Base-by-base conservation (phyloP, 2,329 filamentous ascomycete species). In the Shiraia sp. region DNA sequence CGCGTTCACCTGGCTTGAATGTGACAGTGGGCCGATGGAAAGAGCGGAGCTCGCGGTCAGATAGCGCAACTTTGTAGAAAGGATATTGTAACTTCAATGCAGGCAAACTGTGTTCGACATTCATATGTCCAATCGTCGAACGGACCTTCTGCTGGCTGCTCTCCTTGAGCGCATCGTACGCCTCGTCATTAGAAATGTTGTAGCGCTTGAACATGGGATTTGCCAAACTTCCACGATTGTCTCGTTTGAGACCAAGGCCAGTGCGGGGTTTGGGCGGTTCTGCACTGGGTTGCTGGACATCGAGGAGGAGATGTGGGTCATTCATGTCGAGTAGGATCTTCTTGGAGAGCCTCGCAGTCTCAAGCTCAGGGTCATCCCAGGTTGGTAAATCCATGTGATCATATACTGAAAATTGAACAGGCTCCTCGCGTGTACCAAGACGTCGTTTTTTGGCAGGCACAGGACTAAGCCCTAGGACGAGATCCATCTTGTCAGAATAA, bases 101-200 rank as follows among this genome's bases (percentile, higher is more conserved):
- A 12, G 93, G 92, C 76, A 96, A 78, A 68, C 88, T 91, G 72
- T 99, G 93, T 67, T 99, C 93, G 29, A 99, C 85, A n/a, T 87
- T 85, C 49, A 96, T 83, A 62, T 91, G 92, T 32, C 90, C 90
- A 47, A 99, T 81, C 1, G 90, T 95, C 37, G 90, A 93, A 54
- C 93, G 85, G 47, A 99, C 88, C 71, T 96, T 97, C 77, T 89
- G 90, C 72, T 95, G 90, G 63, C 95, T 91, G 63, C 96, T 97
- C 69, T 96, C 90, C 71, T 97, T 97, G 31, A 99, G 80, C 46
- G 90, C 83, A 63, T 97, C 91, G 67, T 99, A 99, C 2, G 91
- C 91, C 45, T 93, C 87, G 61, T 99, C 93, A 51, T 97, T 97
- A 22, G 91, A 96, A 44, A 95, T 88, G 65, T 97, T 97, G 77